Conservation (phyloP, 331 rosid genomes). For the Quercus lobata region DNA sequence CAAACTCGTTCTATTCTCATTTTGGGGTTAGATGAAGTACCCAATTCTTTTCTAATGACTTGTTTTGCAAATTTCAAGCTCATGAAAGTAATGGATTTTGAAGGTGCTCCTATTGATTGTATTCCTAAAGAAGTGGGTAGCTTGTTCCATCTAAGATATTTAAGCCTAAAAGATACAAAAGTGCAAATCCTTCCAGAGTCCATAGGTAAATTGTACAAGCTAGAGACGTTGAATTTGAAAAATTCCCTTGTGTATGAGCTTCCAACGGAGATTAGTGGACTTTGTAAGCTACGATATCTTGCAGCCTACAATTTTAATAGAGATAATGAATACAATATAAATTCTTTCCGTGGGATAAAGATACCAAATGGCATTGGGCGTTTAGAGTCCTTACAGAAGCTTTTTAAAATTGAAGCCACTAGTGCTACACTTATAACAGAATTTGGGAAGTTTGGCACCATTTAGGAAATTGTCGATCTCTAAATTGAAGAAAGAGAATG, state of each 20-base stretch:
- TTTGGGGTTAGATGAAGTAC: too few relatives aligned
- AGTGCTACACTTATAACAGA: not conserved
- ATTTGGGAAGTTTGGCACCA: not conserved
- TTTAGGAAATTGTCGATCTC: not conserved
- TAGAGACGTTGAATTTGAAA: not conserved
- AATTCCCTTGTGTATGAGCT: too few relatives aligned
- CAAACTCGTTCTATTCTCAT: too few relatives aligned
- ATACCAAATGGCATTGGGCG: accelerated
- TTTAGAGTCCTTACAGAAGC: not conserved
- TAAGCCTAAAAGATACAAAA: too few relatives aligned
- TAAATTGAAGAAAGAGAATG: not conserved
- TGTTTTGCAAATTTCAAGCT: too few relatives aligned
- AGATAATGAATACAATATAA: accelerated
- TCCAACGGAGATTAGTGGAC: too few relatives aligned
- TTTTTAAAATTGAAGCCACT: accelerated
- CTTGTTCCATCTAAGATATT: too few relatives aligned
- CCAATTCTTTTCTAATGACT: too few relatives aligned
- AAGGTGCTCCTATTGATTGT: too few relatives aligned
- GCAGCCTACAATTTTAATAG: accelerated
- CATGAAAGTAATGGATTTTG: too few relatives aligned
- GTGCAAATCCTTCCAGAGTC: not conserved
- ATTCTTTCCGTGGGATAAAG: accelerated
- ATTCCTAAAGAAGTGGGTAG: too few relatives aligned
- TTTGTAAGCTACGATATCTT: too few relatives aligned
- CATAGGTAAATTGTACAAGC: not conserved